These are phyloP conservation scores for Cydonia oblonga DNA, from an alignment of 331 rosid genomes.

Conservation along the genomic window DNA sequence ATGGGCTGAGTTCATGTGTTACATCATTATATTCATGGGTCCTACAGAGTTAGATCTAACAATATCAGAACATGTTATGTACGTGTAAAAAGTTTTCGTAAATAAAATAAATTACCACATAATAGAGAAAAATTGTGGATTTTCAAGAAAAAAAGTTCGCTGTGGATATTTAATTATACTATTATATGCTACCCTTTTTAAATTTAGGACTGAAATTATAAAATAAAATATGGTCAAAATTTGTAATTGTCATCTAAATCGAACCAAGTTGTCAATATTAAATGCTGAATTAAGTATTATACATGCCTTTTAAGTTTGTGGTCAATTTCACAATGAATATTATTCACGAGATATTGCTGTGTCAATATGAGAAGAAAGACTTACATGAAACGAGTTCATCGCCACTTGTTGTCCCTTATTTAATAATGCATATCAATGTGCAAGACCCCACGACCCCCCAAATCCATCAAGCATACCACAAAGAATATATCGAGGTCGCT, in stretches of 20 bases:
- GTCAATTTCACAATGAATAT: neutral
- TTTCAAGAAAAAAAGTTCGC: too few species aligned
- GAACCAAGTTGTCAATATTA: too few species aligned
- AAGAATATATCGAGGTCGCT: neutral
- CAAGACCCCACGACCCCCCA: neutral
- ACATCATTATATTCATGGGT: neutral
- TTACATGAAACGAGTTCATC: too few species aligned
- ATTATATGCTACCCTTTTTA: too few species aligned
- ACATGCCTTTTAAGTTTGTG: neutral
- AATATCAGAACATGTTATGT: neutral
- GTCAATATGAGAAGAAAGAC: too few species aligned
- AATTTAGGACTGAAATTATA: too few species aligned
- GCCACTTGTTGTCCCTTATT: neutral
- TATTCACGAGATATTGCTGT: neutral
- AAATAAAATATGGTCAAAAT: neutral
- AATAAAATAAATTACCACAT: neutral
- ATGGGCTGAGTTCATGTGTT: neutral
- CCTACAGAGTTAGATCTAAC: neutral
- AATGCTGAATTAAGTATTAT: neutral
- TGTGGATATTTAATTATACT: neutral
- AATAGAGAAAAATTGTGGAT: neutral
- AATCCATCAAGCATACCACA: neutral
- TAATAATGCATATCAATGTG: too few species aligned
- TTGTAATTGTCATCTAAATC: neutral
- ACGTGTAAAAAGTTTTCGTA: too few species aligned